These are phyloP conservation scores for Cryphonectria radicalis DNA, from an alignment of 2,329 filamentous ascomycete species.

Conservation along the genomic window DNA sequence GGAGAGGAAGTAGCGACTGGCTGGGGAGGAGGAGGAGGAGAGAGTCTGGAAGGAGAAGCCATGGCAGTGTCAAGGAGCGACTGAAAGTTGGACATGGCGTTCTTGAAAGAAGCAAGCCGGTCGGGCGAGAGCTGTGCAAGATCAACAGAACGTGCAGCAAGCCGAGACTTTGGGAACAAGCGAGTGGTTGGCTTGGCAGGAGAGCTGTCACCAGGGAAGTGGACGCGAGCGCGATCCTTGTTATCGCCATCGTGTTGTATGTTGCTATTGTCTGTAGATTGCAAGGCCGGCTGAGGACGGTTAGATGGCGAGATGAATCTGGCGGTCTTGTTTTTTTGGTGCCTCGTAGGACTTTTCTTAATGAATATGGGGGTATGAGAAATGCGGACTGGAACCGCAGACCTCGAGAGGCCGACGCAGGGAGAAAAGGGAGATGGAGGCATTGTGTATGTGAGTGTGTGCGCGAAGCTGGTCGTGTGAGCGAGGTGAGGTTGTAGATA, in stretches of 20 bases:
- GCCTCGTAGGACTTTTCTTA: conserved; percentile 9
- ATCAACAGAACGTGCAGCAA: not conserved
- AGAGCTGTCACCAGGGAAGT: conserved; percentile 2
- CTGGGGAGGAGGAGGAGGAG: not conserved
- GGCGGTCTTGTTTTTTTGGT: conserved; percentile 13
- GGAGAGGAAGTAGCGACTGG: not conserved
- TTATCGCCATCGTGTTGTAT: not conserved
- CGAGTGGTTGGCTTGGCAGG: not conserved
- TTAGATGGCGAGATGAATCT: conserved; percentile 14
- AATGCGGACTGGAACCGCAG: conserved; percentile 13
- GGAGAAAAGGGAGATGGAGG: not conserved
- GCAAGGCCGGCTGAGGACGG: not conserved
- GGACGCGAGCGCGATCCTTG: not conserved
- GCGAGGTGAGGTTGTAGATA: not conserved
- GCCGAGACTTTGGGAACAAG: not conserved
- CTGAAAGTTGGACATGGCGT: conserved; percentile 7
- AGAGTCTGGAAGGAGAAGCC: not conserved
- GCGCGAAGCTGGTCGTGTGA: not conserved
- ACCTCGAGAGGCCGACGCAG: conserved; percentile 12
- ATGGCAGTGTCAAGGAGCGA: conserved; percentile 4
- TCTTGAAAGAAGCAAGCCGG: conserved; percentile 7
- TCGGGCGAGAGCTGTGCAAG: conserved; percentile 11
- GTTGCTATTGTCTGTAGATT: conserved; percentile 1
- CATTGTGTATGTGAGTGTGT: not conserved
- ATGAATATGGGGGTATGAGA: not conserved